Evolutionary conservation across 306 rosid species (phyloP), one percentile per base, ranked within the genome.

Genomic region (Prunus fruticosa): DNA sequence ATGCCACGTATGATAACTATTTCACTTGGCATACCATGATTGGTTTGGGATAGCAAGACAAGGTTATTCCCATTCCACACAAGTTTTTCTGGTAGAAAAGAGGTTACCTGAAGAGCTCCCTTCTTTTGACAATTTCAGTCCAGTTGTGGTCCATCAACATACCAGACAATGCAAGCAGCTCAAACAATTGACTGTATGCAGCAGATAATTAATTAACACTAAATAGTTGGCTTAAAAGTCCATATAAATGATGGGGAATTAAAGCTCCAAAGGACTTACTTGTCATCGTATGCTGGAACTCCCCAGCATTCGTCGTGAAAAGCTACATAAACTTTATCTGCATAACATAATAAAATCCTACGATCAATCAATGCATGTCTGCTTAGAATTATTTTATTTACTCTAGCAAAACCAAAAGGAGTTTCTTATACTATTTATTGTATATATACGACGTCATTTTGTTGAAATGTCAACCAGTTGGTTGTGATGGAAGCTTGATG

Each of bases 261-360:
- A 14, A 25, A 15, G 53, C 27, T n/a, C 5, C 9, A 20, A 19
- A 57, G 25, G 51, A 64, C 87, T 63, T 86, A 95, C 98, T 88
- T 90, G 87, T 95, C 99, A 77, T 84, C 87, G 64, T 95, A 95
- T 73, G 91, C 93, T 22, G 99, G 99, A 85, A 93, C 96, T 30
- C 99, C 99, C 99, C 99, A 95, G 64, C 97, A 95, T 58, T 91
- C 97, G 47, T 95, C 99, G 56, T 95, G 99, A 84, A 95, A 95
- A 10, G 91, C 95, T 77, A 95, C 83, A 78, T 95, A 95, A 32
- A 67, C 89, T 79, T 86, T 83, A 83, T 95, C 99, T 95, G 97
- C 7, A 28, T 9, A 16, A 57, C 7, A 28, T 9, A 16, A 57
- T 23, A 10, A 23, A 73, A 73, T 6, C 15, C 23, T 13, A 58